Conservation (phyloP, 1,284 basidiomycete genomes). For the Heterobasidion annosum region DNA sequence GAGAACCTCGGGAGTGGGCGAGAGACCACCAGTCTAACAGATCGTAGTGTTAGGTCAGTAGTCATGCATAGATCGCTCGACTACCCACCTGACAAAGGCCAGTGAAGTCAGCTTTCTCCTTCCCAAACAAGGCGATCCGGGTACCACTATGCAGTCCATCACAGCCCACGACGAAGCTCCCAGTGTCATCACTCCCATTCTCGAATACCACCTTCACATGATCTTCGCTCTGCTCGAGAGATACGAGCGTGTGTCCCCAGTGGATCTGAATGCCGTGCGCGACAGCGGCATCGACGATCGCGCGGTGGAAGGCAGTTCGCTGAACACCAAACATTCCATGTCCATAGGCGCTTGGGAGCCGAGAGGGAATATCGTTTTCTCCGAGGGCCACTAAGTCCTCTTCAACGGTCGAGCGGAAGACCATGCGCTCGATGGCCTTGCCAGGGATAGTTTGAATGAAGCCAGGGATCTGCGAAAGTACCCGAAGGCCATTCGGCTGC, state of each 20-base stretch:
- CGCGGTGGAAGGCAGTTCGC: constrained; percentile 23
- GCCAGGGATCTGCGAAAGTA: constrained; percentile 30
- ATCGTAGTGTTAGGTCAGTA: not conserved
- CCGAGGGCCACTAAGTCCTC: constrained; percentile 23
- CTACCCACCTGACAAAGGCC: constrained; percentile 30
- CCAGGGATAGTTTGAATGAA: constrained; percentile 25
- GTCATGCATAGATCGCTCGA: not conserved
- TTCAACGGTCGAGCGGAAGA: constrained; percentile 21
- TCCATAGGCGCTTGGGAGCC: constrained; percentile 12
- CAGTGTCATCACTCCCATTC: constrained; percentile 27
- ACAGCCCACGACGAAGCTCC: constrained; percentile 34
- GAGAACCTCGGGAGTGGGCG: constrained; percentile 18
- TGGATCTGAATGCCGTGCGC: constrained; percentile 26
- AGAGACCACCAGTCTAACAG: constrained; percentile 25
- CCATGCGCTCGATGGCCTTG: constrained; percentile 15
- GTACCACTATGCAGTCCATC: constrained; percentile 38
- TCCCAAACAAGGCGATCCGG: constrained; percentile 29
- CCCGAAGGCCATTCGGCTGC: constrained; percentile 31
- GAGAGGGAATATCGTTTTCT: constrained; percentile 14
- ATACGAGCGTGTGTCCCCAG: constrained; percentile 26
- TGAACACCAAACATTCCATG: constrained; percentile 23
- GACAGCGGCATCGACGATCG: constrained; percentile 24
- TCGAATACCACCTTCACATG: constrained; percentile 26
- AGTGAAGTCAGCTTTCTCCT: constrained; percentile 27
- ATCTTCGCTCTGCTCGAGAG: constrained; percentile 21